Evolutionary conservation across 192 early-diverging fungal species (phyloP).

Genomic region (Cladochytrium replicatum): DNA sequence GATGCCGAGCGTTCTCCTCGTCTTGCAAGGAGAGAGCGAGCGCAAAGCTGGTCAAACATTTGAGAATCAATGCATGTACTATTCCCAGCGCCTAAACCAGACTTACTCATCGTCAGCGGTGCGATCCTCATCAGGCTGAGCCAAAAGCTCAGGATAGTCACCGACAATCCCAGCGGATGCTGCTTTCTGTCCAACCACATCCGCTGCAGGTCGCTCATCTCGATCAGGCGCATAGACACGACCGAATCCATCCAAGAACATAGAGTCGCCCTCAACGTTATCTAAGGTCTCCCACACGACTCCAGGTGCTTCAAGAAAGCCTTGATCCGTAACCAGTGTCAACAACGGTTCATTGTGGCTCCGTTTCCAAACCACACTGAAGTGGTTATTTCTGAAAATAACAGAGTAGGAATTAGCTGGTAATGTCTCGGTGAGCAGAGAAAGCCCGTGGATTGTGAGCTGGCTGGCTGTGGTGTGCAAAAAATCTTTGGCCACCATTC

Average conservation of each 20-base stretch:
- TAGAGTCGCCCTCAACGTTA: slow-evolving; percentile 23
- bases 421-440: slow-evolving; percentile 48
- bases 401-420: slow-evolving; percentile 52
- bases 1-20: slow-evolving; percentile 19
- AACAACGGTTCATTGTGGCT: slow-evolving; percentile 19
- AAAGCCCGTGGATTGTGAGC: slow-evolving; percentile 72
- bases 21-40: slow-evolving; percentile 30
- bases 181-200: slow-evolving; percentile 10
- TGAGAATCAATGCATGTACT: background rate
- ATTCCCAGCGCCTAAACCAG: background rate
- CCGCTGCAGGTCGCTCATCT: too few species aligned
- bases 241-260: slow-evolving; percentile 26
- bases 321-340: slow-evolving; percentile 40
- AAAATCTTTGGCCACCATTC: slow-evolving; percentile 55
- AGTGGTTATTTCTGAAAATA: slow-evolving; percentile 91
- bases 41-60: slow-evolving; percentile 9
- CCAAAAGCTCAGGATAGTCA: background rate
- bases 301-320: slow-evolving; percentile 18
- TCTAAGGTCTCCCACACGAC: slow-evolving; percentile 37
- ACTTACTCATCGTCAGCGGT: too few species aligned
- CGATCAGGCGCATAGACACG: too few species aligned
- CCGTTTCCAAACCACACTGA: slow-evolving; percentile 22
- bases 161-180: slow-evolving; percentile 13
- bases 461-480: slow-evolving; percentile 69
- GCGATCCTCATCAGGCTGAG: background rate